A percentile compares a stretch with the other conserved stretches of the same genome.
phyloP scores from a whole-genome alignment of 495 filamentous ascomycete species.

The Bathelium albidoporum region DNA sequence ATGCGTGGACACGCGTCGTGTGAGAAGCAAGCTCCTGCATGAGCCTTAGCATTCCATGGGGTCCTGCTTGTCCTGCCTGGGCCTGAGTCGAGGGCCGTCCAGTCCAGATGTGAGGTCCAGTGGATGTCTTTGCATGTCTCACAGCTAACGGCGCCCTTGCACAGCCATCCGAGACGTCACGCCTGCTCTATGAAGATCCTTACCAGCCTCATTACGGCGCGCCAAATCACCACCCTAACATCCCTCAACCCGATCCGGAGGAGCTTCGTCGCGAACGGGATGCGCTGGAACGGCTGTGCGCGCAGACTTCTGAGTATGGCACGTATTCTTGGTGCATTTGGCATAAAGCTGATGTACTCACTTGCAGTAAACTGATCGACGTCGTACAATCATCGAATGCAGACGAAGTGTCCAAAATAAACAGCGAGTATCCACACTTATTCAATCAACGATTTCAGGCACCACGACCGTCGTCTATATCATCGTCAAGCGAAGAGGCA shows the following conservation, averaged over 20 bases:
- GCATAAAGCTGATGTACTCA: not conserved
- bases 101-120: conserved; percentile 24
- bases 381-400: not conserved
- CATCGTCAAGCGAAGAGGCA: not conserved
- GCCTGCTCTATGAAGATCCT: conserved; percentile 24
- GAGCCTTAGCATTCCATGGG: conserved; percentile 22
- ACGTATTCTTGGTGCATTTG: not conserved
- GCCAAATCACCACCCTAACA: conserved; percentile 16
- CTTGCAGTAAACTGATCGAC: not conserved
- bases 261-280: conserved; percentile 31
- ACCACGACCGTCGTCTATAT: not conserved
- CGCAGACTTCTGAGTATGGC: conserved; percentile 29
- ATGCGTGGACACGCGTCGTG: not conserved
- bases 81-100: conserved; percentile 26
- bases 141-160: conserved; percentile 3
- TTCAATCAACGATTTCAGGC: not conserved
- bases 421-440: not conserved
- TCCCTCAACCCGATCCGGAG: conserved; percentile 27
- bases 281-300: conserved; percentile 30
- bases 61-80: conserved; percentile 31
- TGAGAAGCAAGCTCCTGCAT: not conserved
- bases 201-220: conserved; percentile 29
- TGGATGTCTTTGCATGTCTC: not conserved
- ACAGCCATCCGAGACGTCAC: conserved; percentile 28
- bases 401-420: not conserved